phyloP scores from a whole-genome alignment of 768 basidiomycete species.

The Trametes cinnabarina region DNA sequence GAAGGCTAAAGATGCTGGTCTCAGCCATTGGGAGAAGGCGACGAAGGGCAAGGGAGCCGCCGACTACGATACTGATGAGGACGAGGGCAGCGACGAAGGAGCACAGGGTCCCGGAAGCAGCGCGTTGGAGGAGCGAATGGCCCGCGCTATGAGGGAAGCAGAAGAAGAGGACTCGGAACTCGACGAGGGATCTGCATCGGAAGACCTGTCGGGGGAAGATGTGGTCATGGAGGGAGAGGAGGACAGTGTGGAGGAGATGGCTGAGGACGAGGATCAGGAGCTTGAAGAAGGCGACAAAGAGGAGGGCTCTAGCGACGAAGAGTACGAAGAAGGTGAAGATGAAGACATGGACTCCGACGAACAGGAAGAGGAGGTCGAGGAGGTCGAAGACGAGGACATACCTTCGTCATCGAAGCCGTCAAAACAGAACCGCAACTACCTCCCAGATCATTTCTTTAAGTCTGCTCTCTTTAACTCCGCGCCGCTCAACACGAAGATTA shows the following conservation, averaged over 20 bases:
- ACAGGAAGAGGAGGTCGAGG: conserved; percentile 22
- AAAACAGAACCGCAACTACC: conserved; percentile 41
- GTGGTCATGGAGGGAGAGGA: conserved; percentile 12
- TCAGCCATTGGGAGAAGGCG: conserved; percentile 18
- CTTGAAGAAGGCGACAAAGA: neutral
- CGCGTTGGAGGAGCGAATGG: conserved; percentile 37
- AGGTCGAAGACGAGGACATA: conserved; percentile 24
- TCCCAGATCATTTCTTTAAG: conserved; percentile 64
- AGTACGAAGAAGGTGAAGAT: conserved; percentile 18
- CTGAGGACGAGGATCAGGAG: conserved; percentile 15
- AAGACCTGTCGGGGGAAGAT: neutral
- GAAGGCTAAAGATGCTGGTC: conserved; percentile 8
- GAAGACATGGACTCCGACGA: conserved; percentile 13
- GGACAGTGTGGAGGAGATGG: conserved; percentile 14
- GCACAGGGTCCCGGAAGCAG: neutral
- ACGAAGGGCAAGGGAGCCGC: conserved; percentile 12
- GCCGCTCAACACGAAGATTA: conserved; percentile 14
- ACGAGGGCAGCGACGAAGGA: conserved; percentile 22
- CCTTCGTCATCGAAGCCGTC: conserved; percentile 13
- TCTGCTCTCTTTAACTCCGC: conserved; percentile 47
- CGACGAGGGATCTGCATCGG: neutral
- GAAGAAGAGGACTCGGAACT: conserved; percentile 24
- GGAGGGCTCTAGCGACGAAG: conserved; percentile 17
- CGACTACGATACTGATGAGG: conserved; percentile 8
- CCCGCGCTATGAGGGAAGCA: conserved; percentile 43